phyloP scores from a whole-genome alignment of 768 basidiomycete genomes.

The Tephrocybe sp. region DNA sequence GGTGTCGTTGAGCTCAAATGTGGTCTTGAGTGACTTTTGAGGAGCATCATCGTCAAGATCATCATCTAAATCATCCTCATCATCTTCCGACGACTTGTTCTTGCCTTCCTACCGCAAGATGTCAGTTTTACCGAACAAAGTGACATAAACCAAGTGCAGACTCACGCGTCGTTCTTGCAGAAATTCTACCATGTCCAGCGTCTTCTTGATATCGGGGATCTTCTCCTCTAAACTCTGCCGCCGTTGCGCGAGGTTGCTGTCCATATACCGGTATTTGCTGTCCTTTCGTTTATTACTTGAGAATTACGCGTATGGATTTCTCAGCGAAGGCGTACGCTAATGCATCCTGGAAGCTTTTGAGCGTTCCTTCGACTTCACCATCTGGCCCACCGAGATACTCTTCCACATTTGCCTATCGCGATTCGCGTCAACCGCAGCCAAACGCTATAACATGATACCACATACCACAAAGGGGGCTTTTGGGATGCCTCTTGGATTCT shows the following conservation, averaged over 20 bases:
- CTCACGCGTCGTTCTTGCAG: constrained; percentile 71
- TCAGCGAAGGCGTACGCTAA: constrained; percentile 69
- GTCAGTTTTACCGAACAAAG: neutral
- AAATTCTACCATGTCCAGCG: constrained; percentile 85
- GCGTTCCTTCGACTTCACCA: constrained; percentile 71
- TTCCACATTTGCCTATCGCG: constrained; percentile 75
- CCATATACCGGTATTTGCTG: constrained; percentile 99
- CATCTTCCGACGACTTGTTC: constrained; percentile 39
- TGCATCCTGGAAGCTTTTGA: constrained; percentile 88
- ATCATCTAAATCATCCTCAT: constrained; percentile 22
- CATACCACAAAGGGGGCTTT: constrained; percentile 90
- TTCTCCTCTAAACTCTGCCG: constrained; percentile 84
- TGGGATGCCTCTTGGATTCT: constrained; percentile 92
- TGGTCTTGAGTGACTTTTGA: constrained; percentile 66
- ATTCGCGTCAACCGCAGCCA: constrained; percentile 4
- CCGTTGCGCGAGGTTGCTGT: constrained; percentile 77
- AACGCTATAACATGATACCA: neutral
- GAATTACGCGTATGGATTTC: constrained; percentile 13
- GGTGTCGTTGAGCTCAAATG: constrained; percentile 96
- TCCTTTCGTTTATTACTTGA: constrained; percentile 36
- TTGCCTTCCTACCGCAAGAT: constrained; percentile 56
- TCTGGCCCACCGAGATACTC: constrained; percentile 81
- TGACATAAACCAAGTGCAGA: neutral
- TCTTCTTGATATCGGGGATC: constrained; percentile 95
- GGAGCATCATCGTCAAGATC: constrained; percentile 48